A percentile compares a stretch with the other conserved stretches of the same genome.
Conservation (phyloP, 2,329 filamentous ascomycete species). For the Hypocrella siamensis region DNA sequence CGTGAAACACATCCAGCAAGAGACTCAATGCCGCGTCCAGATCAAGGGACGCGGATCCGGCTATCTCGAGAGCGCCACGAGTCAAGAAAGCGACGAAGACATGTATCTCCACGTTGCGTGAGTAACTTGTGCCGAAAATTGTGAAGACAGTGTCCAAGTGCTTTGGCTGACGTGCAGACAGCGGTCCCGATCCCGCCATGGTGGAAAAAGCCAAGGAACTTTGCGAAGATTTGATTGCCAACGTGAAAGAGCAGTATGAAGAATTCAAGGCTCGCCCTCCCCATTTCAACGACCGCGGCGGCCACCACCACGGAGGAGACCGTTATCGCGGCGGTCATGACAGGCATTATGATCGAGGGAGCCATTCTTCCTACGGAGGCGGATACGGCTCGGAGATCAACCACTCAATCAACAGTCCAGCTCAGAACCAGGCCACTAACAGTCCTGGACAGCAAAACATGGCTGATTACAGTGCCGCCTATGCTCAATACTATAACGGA, state of each 20-base stretch:
- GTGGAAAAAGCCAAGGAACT: slow-evolving; percentile 78
- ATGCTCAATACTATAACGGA: slow-evolving; percentile 64
- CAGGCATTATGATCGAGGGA: slow-evolving; percentile 13
- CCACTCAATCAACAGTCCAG: slow-evolving; percentile 19
- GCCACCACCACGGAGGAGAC: slow-evolving; percentile 13
- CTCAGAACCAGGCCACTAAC: slow-evolving; percentile 13
- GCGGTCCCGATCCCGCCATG: slow-evolving; percentile 74
- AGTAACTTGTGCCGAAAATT: slow-evolving; percentile 24
- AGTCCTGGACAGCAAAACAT: slow-evolving; percentile 11
- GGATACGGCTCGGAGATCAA: slow-evolving; percentile 12
- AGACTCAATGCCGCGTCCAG: slow-evolving; percentile 89
- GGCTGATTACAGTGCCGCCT: slow-evolving; percentile 61
- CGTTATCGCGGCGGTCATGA: slow-evolving; percentile 16
- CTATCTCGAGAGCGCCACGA: slow-evolving; percentile 81
- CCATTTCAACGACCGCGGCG: slow-evolving; percentile 36
- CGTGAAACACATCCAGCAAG: slow-evolving; percentile 94
- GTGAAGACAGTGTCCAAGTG: not conserved
- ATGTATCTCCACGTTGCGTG: slow-evolving; percentile 97
- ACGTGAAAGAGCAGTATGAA: slow-evolving; percentile 82
- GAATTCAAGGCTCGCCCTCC: slow-evolving; percentile 74
- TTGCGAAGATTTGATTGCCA: slow-evolving; percentile 73
- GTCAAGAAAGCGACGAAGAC: slow-evolving; percentile 78
- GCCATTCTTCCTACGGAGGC: slow-evolving; percentile 13
- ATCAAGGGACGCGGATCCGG: slow-evolving; percentile 95
- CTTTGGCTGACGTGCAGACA: slow-evolving; percentile 19